Percentiles rank a stretch among this genome's conserved stretches.
Evolutionary conservation across 768 basidiomycete genomes (phyloP).

Genomic region (Xanthoconium stramineum): DNA sequence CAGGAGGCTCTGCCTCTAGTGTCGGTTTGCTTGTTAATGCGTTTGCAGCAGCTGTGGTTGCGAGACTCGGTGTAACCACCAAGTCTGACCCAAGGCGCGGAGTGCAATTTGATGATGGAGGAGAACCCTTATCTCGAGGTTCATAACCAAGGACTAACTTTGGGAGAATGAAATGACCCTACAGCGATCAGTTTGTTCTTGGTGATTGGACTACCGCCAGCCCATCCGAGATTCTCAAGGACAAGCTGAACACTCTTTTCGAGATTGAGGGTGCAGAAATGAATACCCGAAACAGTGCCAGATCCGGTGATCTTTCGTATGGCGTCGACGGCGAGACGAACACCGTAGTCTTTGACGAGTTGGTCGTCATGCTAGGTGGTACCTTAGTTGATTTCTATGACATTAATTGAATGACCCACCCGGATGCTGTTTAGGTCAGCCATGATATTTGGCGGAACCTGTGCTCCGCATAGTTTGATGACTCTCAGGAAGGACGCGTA

Average conservation of each 20-base stretch:
- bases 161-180: slow-evolving; percentile 16
- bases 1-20: slow-evolving; percentile 50
- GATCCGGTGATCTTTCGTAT: slow-evolving; percentile 56
- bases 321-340: slow-evolving; percentile 78
- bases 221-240: slow-evolving; percentile 78
- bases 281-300: slow-evolving; percentile 69
- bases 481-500: slow-evolving; percentile 91
- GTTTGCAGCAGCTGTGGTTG: slow-evolving; percentile 59
- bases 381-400: neutral
- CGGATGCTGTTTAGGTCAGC: slow-evolving; percentile 69
- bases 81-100: slow-evolving; percentile 34
- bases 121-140: slow-evolving; percentile 36
- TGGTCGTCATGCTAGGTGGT: slow-evolving; percentile 79
- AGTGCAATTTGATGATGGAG: slow-evolving; percentile 31
- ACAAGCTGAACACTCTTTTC: slow-evolving; percentile 92
- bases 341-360: slow-evolving; percentile 93
- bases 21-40: slow-evolving; percentile 49
- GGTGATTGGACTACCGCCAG: slow-evolving; percentile 37
- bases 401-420: slow-evolving; percentile 40
- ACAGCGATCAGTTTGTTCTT: slow-evolving; percentile 72
- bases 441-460: slow-evolving; percentile 67
- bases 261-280: slow-evolving; percentile 95
- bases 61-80: slow-evolving; percentile 61
- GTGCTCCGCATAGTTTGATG: slow-evolving; percentile 82
- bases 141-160: neutral